phyloP scores from a whole-genome alignment of 352 stramenopile species.

The Lagenidium sp. region DNA sequence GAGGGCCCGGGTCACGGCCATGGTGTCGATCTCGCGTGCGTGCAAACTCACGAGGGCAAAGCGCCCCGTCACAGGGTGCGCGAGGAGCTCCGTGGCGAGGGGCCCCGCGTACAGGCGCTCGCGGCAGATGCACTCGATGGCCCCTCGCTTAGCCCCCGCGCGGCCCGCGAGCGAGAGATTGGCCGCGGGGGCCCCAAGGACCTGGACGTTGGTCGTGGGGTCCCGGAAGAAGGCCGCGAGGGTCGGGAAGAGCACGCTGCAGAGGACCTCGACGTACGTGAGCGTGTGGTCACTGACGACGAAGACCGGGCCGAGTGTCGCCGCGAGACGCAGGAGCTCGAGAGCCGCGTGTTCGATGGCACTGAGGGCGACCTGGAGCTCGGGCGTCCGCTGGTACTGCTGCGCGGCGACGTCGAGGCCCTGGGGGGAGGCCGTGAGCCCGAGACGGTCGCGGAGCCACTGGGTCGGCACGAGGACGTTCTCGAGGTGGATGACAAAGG shows the following conservation, averaged over 20 bases:
- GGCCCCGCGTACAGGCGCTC: constrained; percentile 9
- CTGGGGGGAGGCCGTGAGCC: constrained; percentile 7
- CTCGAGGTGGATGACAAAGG: constrained; percentile 12
- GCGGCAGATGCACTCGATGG: constrained; percentile 4
- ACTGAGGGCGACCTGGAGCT: constrained; percentile 8
- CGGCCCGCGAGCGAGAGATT: constrained; percentile 5
- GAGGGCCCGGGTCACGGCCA: constrained; percentile 4
- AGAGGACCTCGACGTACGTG: constrained; percentile 11
- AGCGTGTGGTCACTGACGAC: constrained; percentile 10
- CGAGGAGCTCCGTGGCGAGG: constrained; percentile 7
- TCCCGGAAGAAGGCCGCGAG: constrained; percentile 8
- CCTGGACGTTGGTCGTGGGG: constrained; percentile 4
- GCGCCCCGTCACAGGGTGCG: constrained; percentile 6
- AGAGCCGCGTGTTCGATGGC: constrained; percentile 10
- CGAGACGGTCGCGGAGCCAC: constrained; percentile 13
- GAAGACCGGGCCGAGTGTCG: constrained; percentile 8
- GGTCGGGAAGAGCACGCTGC: constrained; percentile 11
- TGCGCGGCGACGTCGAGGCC: constrained; percentile 11
- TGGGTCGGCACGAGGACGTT: constrained; percentile 15
- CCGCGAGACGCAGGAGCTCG: constrained; percentile 8
- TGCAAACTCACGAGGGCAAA: constrained; percentile 9
- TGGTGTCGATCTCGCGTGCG: constrained; percentile 9
- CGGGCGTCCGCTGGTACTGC: constrained; percentile 14
- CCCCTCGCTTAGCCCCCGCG: constrained; percentile 5
- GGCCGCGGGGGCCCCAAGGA: constrained; percentile 1